Evolutionary conservation across 306 rosid genomes (phyloP).

Genomic region (Cyclanthera cordifolia): DNA sequence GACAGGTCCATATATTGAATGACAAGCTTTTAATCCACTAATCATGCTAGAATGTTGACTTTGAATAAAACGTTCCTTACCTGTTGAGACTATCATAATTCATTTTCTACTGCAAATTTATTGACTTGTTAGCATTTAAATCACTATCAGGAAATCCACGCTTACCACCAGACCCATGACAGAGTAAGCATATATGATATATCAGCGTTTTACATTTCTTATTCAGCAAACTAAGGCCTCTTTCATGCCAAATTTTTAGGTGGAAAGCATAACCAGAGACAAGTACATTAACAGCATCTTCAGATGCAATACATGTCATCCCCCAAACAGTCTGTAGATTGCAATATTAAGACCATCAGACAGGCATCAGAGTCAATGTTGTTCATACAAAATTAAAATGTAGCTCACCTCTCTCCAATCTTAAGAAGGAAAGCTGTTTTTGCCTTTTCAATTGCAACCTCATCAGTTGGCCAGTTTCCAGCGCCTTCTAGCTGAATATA

Average conservation of each 20-base stretch:
- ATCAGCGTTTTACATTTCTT: slow-evolving; percentile 42
- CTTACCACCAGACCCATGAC: background rate
- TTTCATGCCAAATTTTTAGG: slow-evolving; percentile 87
- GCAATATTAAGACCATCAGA: slow-evolving; percentile 31
- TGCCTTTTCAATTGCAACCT: slow-evolving; percentile 67
- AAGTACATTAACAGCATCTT: slow-evolving; percentile 63
- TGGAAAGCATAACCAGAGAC: slow-evolving; percentile 85
- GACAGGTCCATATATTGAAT: slow-evolving; percentile 64
- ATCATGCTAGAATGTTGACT: slow-evolving; percentile 89
- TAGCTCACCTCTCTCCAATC: slow-evolving; percentile 69
- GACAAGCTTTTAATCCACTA: slow-evolving; percentile 69
- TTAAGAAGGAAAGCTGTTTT: slow-evolving; percentile 84
- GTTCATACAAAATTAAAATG: slow-evolving; percentile 5
- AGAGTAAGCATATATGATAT: background rate
- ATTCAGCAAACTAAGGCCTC: slow-evolving; percentile 64
- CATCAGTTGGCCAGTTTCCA: slow-evolving; percentile 98
- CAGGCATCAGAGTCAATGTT: slow-evolving; percentile 11
- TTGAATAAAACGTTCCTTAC: slow-evolving; percentile 50
- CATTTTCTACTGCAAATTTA: slow-evolving; percentile 44
- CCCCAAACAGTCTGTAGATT: slow-evolving; percentile 76
- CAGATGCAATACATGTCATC: slow-evolving; percentile 58
- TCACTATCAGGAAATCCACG: background rate
- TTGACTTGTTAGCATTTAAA: slow-evolving; percentile 19
- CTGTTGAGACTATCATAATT: slow-evolving; percentile 41
- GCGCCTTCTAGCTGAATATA: slow-evolving; percentile 77